These are phyloP conservation scores for Vanrija sp. DNA, from an alignment of 1,284 basidiomycete genomes.

Conservation along the genomic window DNA sequence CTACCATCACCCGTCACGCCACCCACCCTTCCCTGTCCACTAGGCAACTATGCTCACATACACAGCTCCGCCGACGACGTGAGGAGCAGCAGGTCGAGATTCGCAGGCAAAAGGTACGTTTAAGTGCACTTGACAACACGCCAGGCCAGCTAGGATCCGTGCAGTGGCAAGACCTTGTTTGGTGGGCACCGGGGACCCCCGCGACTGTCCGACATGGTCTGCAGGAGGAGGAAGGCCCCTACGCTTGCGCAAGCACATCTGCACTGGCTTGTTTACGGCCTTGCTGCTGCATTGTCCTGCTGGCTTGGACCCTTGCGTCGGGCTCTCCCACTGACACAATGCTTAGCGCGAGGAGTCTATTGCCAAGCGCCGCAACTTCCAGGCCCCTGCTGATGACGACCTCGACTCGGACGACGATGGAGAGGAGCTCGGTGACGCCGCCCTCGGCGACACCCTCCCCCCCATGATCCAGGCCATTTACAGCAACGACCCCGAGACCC, in stretches of 20 bases:
- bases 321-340: no score
- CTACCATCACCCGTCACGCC: background rate
- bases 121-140: background rate
- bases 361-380: constrained; percentile 89
- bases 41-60: constrained; percentile 11
- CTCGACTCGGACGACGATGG: constrained; percentile 82
- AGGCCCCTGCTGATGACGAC: constrained; percentile 60
- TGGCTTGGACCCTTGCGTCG: background rate
- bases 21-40: background rate
- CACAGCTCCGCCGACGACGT: constrained; percentile 75
- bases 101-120: constrained; percentile 71
- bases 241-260: no score
- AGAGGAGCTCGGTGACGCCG: constrained; percentile 52
- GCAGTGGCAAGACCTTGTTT: no score
- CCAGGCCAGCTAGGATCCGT: background rate
- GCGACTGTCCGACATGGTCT: no score
- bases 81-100: constrained; percentile 98
- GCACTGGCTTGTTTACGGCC: background rate
- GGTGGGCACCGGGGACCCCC: no score
- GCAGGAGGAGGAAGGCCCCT: no score
- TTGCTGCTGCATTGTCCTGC: background rate
- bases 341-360: constrained; percentile 82
- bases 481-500: constrained; percentile 83
- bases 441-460: constrained; percentile 55
- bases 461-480: constrained; percentile 88